Percentiles rank a stretch among this genome's conserved stretches.
Conservation (phyloP, 228 moss, liverwort and hornwort species). For the Sphagnum magellanicum region DNA sequence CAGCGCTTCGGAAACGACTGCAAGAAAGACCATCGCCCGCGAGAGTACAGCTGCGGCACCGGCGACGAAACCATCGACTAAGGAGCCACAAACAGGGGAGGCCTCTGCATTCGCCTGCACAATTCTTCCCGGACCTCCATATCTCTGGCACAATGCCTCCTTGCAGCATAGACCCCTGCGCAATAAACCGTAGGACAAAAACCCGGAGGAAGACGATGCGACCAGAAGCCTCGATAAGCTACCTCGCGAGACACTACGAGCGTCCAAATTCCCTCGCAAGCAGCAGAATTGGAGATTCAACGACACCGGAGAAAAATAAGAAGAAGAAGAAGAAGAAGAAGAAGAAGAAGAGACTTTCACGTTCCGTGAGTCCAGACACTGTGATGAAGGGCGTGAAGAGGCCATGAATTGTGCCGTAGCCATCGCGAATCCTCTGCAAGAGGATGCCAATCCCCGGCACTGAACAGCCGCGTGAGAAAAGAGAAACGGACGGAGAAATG, state of each 20-base stretch:
- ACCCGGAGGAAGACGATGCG: background rate
- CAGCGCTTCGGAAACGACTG: slow-evolving; percentile 25
- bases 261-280: background rate
- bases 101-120: background rate
- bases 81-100: background rate
- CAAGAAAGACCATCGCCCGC: slow-evolving; percentile 18
- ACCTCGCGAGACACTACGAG: background rate
- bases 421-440: too few species aligned
- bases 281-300: background rate
- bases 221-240: background rate
- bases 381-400: too few species aligned
- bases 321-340: too few species aligned
- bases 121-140: background rate
- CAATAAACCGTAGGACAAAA: background rate
- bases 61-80: slow-evolving; percentile 8
- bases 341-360: too few species aligned
- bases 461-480: too few species aligned
- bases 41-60: slow-evolving; percentile 12
- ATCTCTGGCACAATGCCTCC: background rate
- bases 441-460: too few species aligned
- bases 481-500: too few species aligned
- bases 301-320: too few species aligned
- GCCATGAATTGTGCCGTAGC: too few species aligned
- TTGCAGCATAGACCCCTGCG: background rate
- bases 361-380: too few species aligned